These are phyloP conservation scores for Xylariales sp. DNA, from an alignment of 2,329 filamentous ascomycete species.

Conservation along the genomic window DNA sequence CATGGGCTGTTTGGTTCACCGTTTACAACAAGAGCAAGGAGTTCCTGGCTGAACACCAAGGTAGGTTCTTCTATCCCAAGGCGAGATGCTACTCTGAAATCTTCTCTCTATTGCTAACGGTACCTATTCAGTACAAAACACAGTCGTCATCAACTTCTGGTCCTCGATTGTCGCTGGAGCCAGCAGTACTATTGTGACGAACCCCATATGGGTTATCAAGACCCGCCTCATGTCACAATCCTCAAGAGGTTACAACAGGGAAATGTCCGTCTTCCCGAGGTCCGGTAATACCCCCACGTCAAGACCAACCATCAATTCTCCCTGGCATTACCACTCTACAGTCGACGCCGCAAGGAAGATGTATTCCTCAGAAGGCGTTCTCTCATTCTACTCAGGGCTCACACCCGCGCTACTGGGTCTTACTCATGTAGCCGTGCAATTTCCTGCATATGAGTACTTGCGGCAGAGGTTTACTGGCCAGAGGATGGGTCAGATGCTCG, in stretches of 20 bases:
- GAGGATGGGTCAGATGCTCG: slow-evolving; percentile 70
- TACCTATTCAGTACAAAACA: slow-evolving; percentile 48
- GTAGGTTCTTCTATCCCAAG: slow-evolving; percentile 37
- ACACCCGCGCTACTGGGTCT: slow-evolving; percentile 87
- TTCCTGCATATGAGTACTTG: slow-evolving; percentile 91
- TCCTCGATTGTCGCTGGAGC: slow-evolving; percentile 87
- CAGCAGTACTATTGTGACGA: slow-evolving; percentile 90
- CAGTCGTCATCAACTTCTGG: slow-evolving; percentile 75
- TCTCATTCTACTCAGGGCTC: slow-evolving; percentile 92
- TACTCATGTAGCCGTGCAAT: slow-evolving; percentile 94
- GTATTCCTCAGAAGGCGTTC: slow-evolving; percentile 83
- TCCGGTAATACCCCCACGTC: slow-evolving; percentile 50
- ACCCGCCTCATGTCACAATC: slow-evolving; percentile 94
- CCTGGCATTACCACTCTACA: slow-evolving; percentile 89
- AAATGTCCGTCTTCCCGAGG: slow-evolving; percentile 41
- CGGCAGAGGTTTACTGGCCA: slow-evolving; percentile 87
- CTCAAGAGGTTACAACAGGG: slow-evolving; percentile 42
- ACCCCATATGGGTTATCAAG: slow-evolving; percentile 99
- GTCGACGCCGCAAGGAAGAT: slow-evolving; percentile 92
- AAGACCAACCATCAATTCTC: slow-evolving; percentile 54
- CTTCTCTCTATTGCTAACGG: slow-evolving; percentile 5
- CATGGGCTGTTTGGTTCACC: slow-evolving; percentile 97
- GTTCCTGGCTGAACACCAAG: slow-evolving; percentile 62
- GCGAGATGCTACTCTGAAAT: too few relatives aligned
- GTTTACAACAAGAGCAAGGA: slow-evolving; percentile 89